Evolutionary conservation across 192 early-diverging fungal genomes (phyloP), one percentile per base, ranked within the genome.

Genomic region (Chytriomyces sp.): DNA sequence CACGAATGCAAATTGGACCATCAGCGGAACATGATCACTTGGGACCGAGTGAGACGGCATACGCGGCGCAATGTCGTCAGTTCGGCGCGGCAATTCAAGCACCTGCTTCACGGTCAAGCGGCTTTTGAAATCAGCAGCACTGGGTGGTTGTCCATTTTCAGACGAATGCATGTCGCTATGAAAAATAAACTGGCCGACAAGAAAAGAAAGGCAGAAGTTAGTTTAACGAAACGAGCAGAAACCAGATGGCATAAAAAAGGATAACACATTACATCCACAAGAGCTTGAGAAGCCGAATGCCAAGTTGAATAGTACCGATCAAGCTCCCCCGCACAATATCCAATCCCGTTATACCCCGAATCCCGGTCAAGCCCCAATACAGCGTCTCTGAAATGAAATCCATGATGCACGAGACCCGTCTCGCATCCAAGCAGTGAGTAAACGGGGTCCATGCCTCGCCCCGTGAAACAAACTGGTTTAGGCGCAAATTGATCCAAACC

Each of bases 181-280:
- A 47, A 45, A 45, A 18, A 47, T 45, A 20, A 8, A 67, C n/a
- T 16, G 45, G 23, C 35, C 6, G 2, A 4, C 63, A 6, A n/a
- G 63, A 59, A 5, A 59, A 59, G 62, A 20, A 24, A 63, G 35
- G 62, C 4, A 63, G 24, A 24, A 63, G 46, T 45, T 67, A 44
- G 10, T 45, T 11, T 24, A 11, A 7, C 1, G 66, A 7, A 11
- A 67, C 10, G 7, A 67, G 45, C 66, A 67, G 4, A 13, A 6
- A 16, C n/a, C n/a, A 64, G 26, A 13, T 1, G 2, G 28, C 3
- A 48, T 35, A 1, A 35, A 35, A 35, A 3, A 35, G 4, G 35
- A 35, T n/a, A 35, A 35, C 35, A 35, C 35, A 5, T 69, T 23
- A 77, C 43, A 69, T 77, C 76, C 11, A 77, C 76, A 23, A 77